Base-by-base conservation (phyloP, 2,329 filamentous ascomycete genomes). In the Fusarium secorum region DNA sequence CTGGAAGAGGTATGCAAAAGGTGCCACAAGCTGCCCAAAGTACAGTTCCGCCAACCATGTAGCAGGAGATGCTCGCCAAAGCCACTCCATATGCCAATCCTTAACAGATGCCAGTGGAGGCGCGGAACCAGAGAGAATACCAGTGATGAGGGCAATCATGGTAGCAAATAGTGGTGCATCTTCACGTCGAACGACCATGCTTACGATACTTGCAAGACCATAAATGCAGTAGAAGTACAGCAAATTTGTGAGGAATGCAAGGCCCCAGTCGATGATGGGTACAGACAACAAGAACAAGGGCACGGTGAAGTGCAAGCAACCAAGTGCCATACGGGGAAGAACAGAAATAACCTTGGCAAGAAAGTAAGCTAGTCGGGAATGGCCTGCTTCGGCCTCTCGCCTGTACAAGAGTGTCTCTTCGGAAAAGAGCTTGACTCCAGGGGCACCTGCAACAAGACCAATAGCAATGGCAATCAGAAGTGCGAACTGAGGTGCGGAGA, bases 181-280 rank as follows among this genome's bases (percentile, higher is more conserved):
- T 75, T 89, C 87, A 11, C 87, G 79, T 24, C 84, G 82, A 26
- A 85, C 82, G 3, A 89, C 72, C 85, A 89, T 88, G 61, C 83
- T 86, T 20, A 89, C 76, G 33, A 81, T 78, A 36, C 82, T 85
- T 0, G 87, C 83, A 11, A 89, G 80, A 0, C 87, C 86, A 74
- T 88, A 89, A 54, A 89, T 86, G 72, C 85, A 85, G 78, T 85
- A 90, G 72, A 88, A 89, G 77, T 89, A 89, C 14, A 85, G 66
- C 48, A 88, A 72, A 60, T 89, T 89, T 11, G 81, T 82, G 18
- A 81, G 57, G 74, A 86, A 89, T 30, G 85, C 84, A 14, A 81
- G 75, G 26, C 77, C 75, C 79, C 84, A 89, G n/a, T 75, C 74
- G 22, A 88, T 87, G 26, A 84, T 78, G 3, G 87, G 86, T 7